Conservation (phyloP, 2,329 filamentous ascomycete genomes). For the Chalara sp. region DNA sequence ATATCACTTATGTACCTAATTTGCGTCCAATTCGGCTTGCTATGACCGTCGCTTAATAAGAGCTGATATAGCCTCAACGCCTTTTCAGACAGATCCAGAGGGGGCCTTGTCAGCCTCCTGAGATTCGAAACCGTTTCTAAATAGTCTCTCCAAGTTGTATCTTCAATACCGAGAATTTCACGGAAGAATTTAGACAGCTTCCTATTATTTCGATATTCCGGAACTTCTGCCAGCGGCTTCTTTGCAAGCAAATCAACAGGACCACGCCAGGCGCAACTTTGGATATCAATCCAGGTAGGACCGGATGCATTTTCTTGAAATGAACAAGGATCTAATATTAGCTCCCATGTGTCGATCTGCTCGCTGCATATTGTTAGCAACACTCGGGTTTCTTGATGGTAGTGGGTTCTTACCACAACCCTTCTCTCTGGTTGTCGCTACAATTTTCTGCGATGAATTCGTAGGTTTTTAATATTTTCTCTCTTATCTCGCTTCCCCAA, state of each 20-base stretch:
- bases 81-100: conserved; percentile 2
- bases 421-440: conserved; percentile 3
- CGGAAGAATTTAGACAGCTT: conserved; percentile 7
- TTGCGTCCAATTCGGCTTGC: background rate
- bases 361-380: conserved; percentile 1
- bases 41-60: background rate
- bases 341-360: background rate
- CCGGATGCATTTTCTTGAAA: conserved; percentile 3
- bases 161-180: conserved; percentile 9
- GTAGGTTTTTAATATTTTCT: conserved; percentile 11
- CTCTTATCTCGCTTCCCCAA: conserved; percentile 5
- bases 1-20: background rate
- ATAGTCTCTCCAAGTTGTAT: conserved; percentile 14
- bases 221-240: conserved; percentile 5
- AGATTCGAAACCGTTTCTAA: conserved; percentile 5
- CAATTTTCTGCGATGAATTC: conserved; percentile 10
- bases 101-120: background rate
- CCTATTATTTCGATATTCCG: conserved; percentile 10
- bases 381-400: background rate
- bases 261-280: conserved; percentile 11
- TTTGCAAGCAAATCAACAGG: conserved; percentile 11
- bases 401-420: conserved; percentile 6
- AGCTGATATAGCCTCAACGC: conserved; percentile 5
- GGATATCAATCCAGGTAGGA: conserved; percentile 8
- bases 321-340: conserved; percentile 10